These are phyloP conservation scores for Casuarina equisetifolia DNA, from an alignment of 306 rosid species.

Conservation along the genomic window DNA sequence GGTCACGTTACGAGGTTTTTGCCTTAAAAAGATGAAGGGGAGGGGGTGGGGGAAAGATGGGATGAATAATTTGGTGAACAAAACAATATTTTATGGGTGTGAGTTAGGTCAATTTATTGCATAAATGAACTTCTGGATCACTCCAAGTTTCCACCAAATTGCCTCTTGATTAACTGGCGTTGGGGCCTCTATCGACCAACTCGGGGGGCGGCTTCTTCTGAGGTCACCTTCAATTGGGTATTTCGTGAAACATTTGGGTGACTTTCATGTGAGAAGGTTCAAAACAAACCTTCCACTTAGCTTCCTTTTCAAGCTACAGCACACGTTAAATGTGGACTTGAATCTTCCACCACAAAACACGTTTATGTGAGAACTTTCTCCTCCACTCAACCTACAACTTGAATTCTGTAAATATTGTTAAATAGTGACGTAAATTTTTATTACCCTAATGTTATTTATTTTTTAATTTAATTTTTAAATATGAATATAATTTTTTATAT, in stretches of 20 bases:
- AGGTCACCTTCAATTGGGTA: not conserved
- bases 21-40: not conserved
- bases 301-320: not conserved
- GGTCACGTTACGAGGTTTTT: constrained; percentile 8
- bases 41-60: not conserved
- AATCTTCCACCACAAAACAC: not conserved
- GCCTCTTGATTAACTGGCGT: not conserved
- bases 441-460: too few species aligned
- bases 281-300: not conserved
- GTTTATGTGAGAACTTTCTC: too few species aligned
- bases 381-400: too few species aligned
- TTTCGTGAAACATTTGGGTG: not conserved
- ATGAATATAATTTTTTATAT: too few species aligned
- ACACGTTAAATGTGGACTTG: not conserved
- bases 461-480: too few species aligned
- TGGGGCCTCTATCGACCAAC: constrained; percentile 15
- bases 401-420: too few species aligned
- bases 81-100: not conserved
- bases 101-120: constrained; percentile 1
- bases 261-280: not conserved
- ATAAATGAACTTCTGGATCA: constrained; percentile 32
- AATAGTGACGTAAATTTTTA: too few species aligned
- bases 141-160: constrained; percentile 32
- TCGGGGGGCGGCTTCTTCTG: constrained; percentile 4
- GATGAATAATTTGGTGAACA: not conserved